phyloP scores from a whole-genome alignment of 306 rosid genomes.

The Quercus glauca region DNA sequence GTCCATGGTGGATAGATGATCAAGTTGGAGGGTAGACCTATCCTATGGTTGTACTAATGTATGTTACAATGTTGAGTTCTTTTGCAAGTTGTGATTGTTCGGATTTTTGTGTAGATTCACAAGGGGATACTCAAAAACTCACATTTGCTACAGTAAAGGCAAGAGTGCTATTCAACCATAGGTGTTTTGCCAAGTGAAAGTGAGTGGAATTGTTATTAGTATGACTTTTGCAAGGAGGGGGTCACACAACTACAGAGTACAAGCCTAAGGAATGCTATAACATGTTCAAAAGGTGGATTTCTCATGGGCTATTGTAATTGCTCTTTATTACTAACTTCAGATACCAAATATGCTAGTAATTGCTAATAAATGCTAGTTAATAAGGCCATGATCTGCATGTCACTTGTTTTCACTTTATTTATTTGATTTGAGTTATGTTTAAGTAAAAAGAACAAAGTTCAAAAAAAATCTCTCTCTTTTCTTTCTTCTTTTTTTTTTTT shows the following conservation, averaged over 20 bases:
- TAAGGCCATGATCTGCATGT: background rate
- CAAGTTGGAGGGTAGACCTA: slow-evolving; percentile 45
- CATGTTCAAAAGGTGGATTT: slow-evolving; percentile 26
- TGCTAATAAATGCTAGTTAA: background rate
- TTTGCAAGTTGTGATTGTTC: background rate
- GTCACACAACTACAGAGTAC: slow-evolving; percentile 22
- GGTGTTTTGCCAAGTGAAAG: background rate
- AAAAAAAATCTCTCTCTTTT: no score
- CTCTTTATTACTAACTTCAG: background rate
- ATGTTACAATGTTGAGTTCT: background rate
- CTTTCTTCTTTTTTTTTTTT: no score
- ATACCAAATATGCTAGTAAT: background rate
- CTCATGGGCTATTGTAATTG: slow-evolving; percentile 5
- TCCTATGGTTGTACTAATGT: background rate
- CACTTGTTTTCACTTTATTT: background rate
- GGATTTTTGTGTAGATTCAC: background rate
- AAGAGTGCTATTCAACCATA: background rate
- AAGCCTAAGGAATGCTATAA: slow-evolving; percentile 24
- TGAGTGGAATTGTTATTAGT: background rate
- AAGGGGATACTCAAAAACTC: background rate
- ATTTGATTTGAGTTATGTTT: no score
- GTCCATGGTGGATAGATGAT: slow-evolving; percentile 41
- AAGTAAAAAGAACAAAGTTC: no score
- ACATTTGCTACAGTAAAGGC: no score
- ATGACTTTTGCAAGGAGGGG: slow-evolving; percentile 14